These are phyloP conservation scores for Prunus mira DNA, from an alignment of 306 rosid genomes.

Conservation along the genomic window DNA sequence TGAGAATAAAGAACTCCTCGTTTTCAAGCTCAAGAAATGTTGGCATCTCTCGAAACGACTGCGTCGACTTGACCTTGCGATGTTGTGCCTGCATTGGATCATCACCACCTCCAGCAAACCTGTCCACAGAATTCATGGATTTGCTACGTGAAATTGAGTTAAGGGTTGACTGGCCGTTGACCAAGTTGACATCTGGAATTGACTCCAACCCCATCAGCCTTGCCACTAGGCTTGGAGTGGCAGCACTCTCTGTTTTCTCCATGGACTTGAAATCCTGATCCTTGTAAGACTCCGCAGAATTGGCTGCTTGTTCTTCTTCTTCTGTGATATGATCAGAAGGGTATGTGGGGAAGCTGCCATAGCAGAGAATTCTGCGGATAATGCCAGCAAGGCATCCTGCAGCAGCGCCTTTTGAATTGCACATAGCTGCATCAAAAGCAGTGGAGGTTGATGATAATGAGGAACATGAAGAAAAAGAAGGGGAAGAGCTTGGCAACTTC, in stretches of 20 bases:
- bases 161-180: not conserved
- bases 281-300: constrained; percentile 16
- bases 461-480: constrained; percentile 43
- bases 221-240: constrained; percentile 61
- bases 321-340: constrained; percentile 53
- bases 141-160: constrained; percentile 42
- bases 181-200: constrained; percentile 36
- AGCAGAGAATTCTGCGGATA: constrained; percentile 71
- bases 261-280: constrained; percentile 25
- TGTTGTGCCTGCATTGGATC: constrained; percentile 30
- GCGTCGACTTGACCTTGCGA: constrained; percentile 45
- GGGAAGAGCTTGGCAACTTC: constrained; percentile 47
- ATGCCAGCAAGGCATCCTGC: constrained; percentile 61
- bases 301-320: constrained; percentile 38
- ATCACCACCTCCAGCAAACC: constrained; percentile 25
- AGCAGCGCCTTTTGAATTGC: constrained; percentile 51
- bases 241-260: constrained; percentile 14
- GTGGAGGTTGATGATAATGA: constrained; percentile 25
- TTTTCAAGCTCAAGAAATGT: constrained; percentile 49
- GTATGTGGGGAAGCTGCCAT: constrained; percentile 68
- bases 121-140: constrained; percentile 62
- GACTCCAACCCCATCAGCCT: constrained; percentile 88
- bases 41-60: constrained; percentile 60
- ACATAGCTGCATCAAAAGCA: constrained; percentile 36
- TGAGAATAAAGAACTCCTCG: constrained; percentile 59